Evolutionary conservation across 176 grass and related monocot species (phyloP), one percentile per base, ranked within the genome.

Genomic region (Thinopyrum elongatum): DNA sequence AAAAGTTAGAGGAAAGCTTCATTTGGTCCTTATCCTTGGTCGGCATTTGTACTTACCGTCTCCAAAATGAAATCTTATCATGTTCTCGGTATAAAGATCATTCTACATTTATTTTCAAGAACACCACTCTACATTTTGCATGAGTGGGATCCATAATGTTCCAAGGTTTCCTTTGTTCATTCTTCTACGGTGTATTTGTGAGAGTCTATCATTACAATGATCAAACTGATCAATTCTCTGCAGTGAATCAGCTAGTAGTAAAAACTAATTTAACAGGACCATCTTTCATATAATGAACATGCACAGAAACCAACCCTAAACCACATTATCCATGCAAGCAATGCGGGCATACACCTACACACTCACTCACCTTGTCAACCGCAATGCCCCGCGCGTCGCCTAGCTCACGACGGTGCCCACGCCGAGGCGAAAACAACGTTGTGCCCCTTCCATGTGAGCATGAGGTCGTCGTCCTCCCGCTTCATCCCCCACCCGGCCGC

Each of bases 391-490:
- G 17, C 33, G 63, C 21, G 19, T 55, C 71, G 53, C 60, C 9
- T 35, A 11, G 42, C 87, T 80, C 79, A 89, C 69, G 88, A 93
- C 27, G 94, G 94, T 60, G 83, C 80, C 97, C 97, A 99, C 4
- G 92, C 94, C 3, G 92, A 91, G 3, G 92, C 92, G 79, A 99
- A 99, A 26, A 99, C 97, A 58, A 97, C 97, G 75, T 94, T 99
- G 65, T 99, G 97, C 0, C 97, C 97, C 51, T 99, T 99, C 97
- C 97, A 99, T 12, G 97, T 97, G 85, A 99, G 88, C 90, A 93
- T 87, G 28, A 99, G 82, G 85, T 99, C 92, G 59, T 99, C 94
- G 71, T 99, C 97, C 70, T 97, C 97, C 82, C 92, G 88, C 88
- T 97, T 99, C 92, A 97, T 78, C 13, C 94, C 97, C 97, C 97